Evolutionary conservation across 768 basidiomycete species (phyloP), one percentile per base, ranked within the genome.

Genomic region (Mycena metata): DNA sequence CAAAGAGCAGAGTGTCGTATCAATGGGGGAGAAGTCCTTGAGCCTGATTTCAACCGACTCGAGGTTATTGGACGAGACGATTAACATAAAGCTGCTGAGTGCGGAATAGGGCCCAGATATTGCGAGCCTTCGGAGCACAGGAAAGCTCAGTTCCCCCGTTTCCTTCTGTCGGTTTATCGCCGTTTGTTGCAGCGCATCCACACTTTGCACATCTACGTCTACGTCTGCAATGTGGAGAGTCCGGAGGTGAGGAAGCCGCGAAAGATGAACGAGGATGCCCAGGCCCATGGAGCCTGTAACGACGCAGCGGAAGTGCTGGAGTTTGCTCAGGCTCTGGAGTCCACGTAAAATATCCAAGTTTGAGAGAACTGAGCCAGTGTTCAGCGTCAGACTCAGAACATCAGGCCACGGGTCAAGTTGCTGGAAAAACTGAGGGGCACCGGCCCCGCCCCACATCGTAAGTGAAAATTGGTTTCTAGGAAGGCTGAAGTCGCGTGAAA

Each of bases 161-260:
- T 30, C 2, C 50, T 8, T 19, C 7, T 57, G 13, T 5, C 24
- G 24, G 36, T 41, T n/a, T 10, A 11, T 49, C 52, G 19, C 24
- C 21, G 19, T n/a, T 10, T 52, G 30, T 6, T 5, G 7, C 13
- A 64, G 42, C 17, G 7, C 17, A 16, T 15, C n/a, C 4, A 64
- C 55, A 5, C 42, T 45, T 23, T 9, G 30, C 4, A 46, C 62
- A 2, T 35, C n/a, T 7, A 55, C n/a, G n/a, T n/a, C n/a, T n/a
- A n/a, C 62, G 6, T 64, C 17, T 26, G 52, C 26, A 11, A 64
- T 64, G 19, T 64, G 62, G 9, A 64, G 43, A 35, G 21, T 55
- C 45, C 46, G 54, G 19, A 64, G 52, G 26, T 55, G 30, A 2
- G 62, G 62, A 7, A 64, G 39, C 19, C n/a, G 19, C 33, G 62